Percentiles rank a stretch among this genome's conserved stretches.
Conservation (phyloP, 2,329 filamentous ascomycete genomes). For the Penicillium sp. region DNA sequence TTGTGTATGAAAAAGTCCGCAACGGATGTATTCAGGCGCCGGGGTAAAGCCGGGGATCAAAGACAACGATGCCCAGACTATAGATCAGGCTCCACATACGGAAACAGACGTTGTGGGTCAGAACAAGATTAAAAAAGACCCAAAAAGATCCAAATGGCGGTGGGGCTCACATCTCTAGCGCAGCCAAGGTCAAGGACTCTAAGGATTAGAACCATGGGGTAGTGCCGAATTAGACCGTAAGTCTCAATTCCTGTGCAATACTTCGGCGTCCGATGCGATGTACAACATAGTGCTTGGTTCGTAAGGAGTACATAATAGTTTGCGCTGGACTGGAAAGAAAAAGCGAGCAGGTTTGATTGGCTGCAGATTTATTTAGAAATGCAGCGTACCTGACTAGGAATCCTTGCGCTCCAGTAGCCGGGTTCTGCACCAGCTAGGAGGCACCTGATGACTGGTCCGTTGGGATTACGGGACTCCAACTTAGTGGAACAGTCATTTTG, state of each 20-base stretch:
- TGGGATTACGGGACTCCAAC: not conserved
- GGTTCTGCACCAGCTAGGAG: not conserved
- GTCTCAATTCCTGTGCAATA: not conserved
- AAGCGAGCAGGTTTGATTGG: not conserved
- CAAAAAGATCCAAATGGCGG: not conserved
- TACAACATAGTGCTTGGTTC: not conserved
- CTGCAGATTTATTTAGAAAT: not conserved
- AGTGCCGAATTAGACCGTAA: not conserved
- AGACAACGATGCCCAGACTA: not conserved
- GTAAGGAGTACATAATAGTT: not conserved
- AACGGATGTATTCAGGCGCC: not conserved
- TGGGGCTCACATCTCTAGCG: constrained; percentile 1
- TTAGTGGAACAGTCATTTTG: not conserved
- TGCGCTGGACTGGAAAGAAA: not conserved
- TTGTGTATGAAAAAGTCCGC: not conserved
- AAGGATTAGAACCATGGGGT: not conserved
- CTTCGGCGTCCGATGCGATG: not conserved
- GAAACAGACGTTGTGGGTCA: constrained; percentile 1
- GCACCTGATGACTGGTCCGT: not conserved
- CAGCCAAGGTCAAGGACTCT: not conserved
- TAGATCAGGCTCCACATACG: not conserved
- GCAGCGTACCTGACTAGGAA: not conserved
- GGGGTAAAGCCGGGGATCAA: not conserved
- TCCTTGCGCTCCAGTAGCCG: not conserved
- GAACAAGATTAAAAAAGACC: not conserved